Evolutionary conservation across 306 rosid species (phyloP).

Genomic region (Ammopiptanthus mongolicus): DNA sequence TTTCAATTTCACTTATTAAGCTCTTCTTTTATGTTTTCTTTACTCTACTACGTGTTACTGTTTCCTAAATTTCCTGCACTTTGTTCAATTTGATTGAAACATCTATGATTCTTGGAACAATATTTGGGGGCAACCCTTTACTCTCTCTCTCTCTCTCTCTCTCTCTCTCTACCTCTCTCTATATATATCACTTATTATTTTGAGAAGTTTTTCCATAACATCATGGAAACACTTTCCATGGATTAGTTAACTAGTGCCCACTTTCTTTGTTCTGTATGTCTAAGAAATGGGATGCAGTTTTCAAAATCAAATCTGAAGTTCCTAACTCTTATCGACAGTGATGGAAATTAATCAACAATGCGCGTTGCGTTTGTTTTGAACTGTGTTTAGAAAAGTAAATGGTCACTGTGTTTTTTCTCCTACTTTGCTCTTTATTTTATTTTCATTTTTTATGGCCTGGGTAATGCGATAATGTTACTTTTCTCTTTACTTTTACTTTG

Average conservation of each 20-base stretch:
- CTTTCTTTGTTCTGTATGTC: not conserved
- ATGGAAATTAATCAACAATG: slow-evolving; percentile 2
- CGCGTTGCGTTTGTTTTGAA: slow-evolving; percentile 24
- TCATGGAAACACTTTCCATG: too few relatives aligned
- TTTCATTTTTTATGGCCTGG: not conserved
- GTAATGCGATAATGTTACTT: slow-evolving; percentile 8
- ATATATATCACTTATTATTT: not conserved
- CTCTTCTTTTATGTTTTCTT: not conserved
- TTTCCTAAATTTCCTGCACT: not conserved
- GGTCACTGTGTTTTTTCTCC: slow-evolving; percentile 25
- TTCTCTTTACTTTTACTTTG: slow-evolving; percentile 36
- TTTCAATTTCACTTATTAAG: not conserved
- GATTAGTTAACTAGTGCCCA: too few relatives aligned
- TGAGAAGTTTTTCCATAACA: too few relatives aligned
- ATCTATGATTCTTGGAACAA: not conserved
- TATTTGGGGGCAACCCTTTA: not conserved
- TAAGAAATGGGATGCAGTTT: not conserved
- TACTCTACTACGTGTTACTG: not conserved
- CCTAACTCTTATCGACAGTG: not conserved
- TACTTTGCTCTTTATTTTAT: not conserved
- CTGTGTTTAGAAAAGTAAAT: slow-evolving; percentile 26
- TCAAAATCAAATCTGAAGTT: not conserved
- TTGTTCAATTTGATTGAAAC: not conserved
- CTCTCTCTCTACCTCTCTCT: too few relatives aligned
- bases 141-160: too few relatives aligned